Base-by-base conservation (phyloP, 371 early-diverging fungal species). In the Syncephalis plumigaleata region DNA sequence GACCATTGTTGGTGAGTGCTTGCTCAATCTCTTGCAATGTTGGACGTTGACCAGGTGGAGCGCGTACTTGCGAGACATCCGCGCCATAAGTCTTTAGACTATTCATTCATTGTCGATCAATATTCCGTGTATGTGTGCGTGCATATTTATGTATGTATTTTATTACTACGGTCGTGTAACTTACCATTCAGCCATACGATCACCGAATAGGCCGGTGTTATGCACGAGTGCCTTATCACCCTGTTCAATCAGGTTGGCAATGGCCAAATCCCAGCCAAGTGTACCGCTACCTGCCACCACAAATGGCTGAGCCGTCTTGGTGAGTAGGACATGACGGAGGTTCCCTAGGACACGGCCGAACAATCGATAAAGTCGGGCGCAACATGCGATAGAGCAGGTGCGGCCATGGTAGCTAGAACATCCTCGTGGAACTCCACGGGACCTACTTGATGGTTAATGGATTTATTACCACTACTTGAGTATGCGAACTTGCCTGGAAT, bases 141-240 rank as follows among this genome's bases (percentile, higher is more conserved):
- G n/a, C n/a, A n/a, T n/a, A n/a, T n/a, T n/a, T n/a, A n/a, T n/a
- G n/a, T n/a, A n/a, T n/a, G n/a, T n/a, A n/a, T 16, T 16, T 11
- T 18, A 47, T 13, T 27, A 5, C 8, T 25, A 42, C 2, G 25
- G 15, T 15, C 42, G 23, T 36, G 9, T 11, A 9, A 42, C 66
- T 56, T 69, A 86, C 80, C 87, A 93, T 52, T 92, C 92, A 45
- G 77, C 85, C 55, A 96, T 85, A 57, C 90, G 81, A 63, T 92
- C 90, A 46, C 94, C 93, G 70, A 96, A 96, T 63, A 88, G 84
- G 17, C 97, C 97, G 26, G 87, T 88, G 65, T 79, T 85, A 57
- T 91, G 61, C 16, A 91, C 84, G 38, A 96, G 71, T n/a, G 78
- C 94, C 42, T 77, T 65, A 52, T 96, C 93, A 37, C 81, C 84